Evolutionary conservation across 768 basidiomycete genomes (phyloP).

Genomic region (Leccinum fibrillosum): DNA sequence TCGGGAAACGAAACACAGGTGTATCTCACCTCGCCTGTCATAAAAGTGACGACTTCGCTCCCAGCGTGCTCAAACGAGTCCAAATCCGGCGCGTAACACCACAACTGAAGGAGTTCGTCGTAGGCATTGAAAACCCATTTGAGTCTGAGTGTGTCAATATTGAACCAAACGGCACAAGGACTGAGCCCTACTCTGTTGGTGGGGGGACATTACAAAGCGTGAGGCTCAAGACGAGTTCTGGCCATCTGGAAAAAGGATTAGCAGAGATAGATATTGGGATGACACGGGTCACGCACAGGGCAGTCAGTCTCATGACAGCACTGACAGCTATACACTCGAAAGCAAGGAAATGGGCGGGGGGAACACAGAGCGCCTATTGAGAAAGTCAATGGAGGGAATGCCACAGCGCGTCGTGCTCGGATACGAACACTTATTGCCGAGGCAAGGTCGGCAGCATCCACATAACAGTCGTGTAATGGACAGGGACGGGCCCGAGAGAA

Average conservation of each 20-base stretch:
- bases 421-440: constrained; percentile 55
- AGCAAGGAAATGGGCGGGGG: constrained; percentile 69
- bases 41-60: constrained; percentile 53
- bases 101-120: constrained; percentile 59
- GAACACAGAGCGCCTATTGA: constrained; percentile 54
- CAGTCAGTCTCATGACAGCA: constrained; percentile 60
- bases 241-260: constrained; percentile 48
- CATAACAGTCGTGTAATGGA: constrained; percentile 68
- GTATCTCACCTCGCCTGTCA: constrained; percentile 54
- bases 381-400: not conserved
- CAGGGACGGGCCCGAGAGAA: constrained; percentile 51
- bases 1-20: not conserved
- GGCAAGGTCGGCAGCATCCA: constrained; percentile 76
- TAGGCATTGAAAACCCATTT: constrained; percentile 59
- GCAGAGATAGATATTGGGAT: not conserved
- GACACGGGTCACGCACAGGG: constrained; percentile 46
- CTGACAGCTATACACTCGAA: constrained; percentile 57
- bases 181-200: constrained; percentile 55
- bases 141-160: constrained; percentile 37
- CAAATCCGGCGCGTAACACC: constrained; percentile 64
- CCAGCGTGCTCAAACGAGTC: constrained; percentile 65
- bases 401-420: not conserved
- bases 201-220: constrained; percentile 67
- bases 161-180: not conserved
- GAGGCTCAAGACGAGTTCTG: constrained; percentile 66